Percentiles rank a stretch among this genome's conserved stretches.
These are phyloP conservation scores for Verticillium albo-atrum DNA, from an alignment of 2,329 filamentous ascomycete species.

Conservation along the genomic window DNA sequence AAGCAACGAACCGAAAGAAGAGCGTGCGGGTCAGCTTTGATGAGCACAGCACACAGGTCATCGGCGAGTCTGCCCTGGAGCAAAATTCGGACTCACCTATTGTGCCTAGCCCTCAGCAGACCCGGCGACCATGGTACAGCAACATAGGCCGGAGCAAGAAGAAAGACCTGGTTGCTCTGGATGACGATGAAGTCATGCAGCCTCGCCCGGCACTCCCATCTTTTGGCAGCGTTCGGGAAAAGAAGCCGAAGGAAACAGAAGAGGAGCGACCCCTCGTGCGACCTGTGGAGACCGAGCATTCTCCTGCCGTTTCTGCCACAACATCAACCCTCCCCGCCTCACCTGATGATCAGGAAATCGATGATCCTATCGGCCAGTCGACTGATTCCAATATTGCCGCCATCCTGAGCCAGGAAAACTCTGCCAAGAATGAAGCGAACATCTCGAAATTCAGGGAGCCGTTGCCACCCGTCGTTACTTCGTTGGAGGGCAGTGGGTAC, in stretches of 20 bases:
- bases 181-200: conserved; percentile 68
- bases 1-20: conserved; percentile 49
- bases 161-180: conserved; percentile 39
- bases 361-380: conserved; percentile 41
- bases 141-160: conserved; percentile 43
- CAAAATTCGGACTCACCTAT: conserved; percentile 34
- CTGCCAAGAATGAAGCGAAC: conserved; percentile 48
- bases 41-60: conserved; percentile 53
- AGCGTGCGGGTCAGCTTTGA: conserved; percentile 75
- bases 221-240: conserved; percentile 70
- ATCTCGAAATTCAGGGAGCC: conserved; percentile 58
- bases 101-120: conserved; percentile 30
- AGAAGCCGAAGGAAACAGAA: conserved; percentile 46
- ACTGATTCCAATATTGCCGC: conserved; percentile 56
- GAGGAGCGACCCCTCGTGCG: conserved; percentile 59
- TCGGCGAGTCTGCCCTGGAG: conserved; percentile 40
- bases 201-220: conserved; percentile 69
- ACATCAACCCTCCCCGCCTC: conserved; percentile 11
- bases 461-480: conserved; percentile 65
- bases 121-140: conserved; percentile 41
- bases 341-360: conserved; percentile 21
- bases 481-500: conserved; percentile 62
- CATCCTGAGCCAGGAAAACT: conserved; percentile 50
- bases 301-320: conserved; percentile 19
- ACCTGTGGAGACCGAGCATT: conserved; percentile 35